A percentile compares a stretch with the other conserved stretches of the same genome.
Evolutionary conservation across 108 stramenopile genomes (phyloP).

Genomic region (Bacterosira constricta): DNA sequence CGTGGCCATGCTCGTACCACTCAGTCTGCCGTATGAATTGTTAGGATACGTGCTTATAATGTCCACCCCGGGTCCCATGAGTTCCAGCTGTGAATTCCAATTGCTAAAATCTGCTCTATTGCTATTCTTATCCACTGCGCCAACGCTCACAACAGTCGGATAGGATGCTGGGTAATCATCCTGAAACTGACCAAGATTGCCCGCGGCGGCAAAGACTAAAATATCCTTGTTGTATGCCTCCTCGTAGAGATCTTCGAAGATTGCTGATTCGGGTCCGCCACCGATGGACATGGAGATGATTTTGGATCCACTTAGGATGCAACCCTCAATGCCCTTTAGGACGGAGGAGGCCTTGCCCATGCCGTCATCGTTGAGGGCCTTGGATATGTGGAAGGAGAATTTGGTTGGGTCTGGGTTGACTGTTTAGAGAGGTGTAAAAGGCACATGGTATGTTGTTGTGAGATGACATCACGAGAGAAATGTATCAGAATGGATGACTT

Average conservation of each 20-base stretch:
- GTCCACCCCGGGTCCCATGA: slow-evolving; percentile 59
- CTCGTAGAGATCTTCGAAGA: slow-evolving; percentile 24
- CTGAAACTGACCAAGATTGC: slow-evolving; percentile 36
- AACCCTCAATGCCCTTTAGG: slow-evolving; percentile 36
- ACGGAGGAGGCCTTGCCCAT: slow-evolving; percentile 35
- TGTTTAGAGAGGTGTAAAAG: neutral
- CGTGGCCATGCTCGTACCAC: slow-evolving; percentile 76
- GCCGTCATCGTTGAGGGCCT: slow-evolving; percentile 38
- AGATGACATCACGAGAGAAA: no score
- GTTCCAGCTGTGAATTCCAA: slow-evolving; percentile 53
- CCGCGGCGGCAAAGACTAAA: slow-evolving; percentile 55
- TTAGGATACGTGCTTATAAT: slow-evolving; percentile 52
- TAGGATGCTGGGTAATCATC: slow-evolving; percentile 55
- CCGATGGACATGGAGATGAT: slow-evolving; percentile 50
- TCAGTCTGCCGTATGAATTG: slow-evolving; percentile 30
- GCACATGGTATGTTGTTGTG: neutral
- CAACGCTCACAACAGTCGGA: slow-evolving; percentile 50
- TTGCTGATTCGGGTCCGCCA: slow-evolving; percentile 21
- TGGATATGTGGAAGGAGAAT: slow-evolving; percentile 51
- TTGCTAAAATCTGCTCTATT: slow-evolving; percentile 49
- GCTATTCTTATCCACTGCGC: slow-evolving; percentile 42
- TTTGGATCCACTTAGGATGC: slow-evolving; percentile 51
- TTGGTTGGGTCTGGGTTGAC: slow-evolving; percentile 43
- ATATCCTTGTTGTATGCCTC: slow-evolving; percentile 45
- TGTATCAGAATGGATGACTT: no score